Conservation (phyloP, 768 basidiomycete genomes). For the Boletus subcaerulescens region DNA sequence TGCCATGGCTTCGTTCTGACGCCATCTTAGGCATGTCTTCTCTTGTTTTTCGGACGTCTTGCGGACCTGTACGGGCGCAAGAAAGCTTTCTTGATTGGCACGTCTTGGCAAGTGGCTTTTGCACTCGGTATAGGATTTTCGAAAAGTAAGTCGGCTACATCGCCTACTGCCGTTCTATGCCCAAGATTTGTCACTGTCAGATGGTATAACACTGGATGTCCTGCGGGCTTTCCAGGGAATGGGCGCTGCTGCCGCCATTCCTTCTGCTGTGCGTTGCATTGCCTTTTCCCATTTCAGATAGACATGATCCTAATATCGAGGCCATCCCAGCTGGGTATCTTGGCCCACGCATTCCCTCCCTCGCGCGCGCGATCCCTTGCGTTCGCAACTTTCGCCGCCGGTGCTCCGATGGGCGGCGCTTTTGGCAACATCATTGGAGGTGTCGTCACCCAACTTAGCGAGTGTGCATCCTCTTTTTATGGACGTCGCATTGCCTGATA, state of each 20-base stretch:
- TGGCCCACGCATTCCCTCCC: conserved; percentile 74
- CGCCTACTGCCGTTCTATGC: not conserved
- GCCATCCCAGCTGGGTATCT: conserved; percentile 62
- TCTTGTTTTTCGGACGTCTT: conserved; percentile 73
- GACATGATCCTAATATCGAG: not conserved
- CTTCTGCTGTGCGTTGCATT: conserved; percentile 54
- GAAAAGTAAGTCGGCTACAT: conserved; percentile 35
- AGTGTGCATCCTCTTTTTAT: conserved; percentile 25
- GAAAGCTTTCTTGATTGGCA: conserved; percentile 60
- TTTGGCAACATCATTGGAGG: conserved; percentile 72
- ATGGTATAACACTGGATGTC: conserved; percentile 59
- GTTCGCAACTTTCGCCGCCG: conserved; percentile 82
- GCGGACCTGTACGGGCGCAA: conserved; percentile 81
- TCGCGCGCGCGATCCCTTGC: conserved; percentile 68
- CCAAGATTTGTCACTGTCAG: conserved; percentile 30
- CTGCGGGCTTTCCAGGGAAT: conserved; percentile 77
- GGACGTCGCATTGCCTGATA: not conserved
- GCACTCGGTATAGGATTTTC: conserved; percentile 66
- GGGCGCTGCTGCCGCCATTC: conserved; percentile 75
- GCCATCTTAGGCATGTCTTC: conserved; percentile 65
- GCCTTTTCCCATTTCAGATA: not conserved
- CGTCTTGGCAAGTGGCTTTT: conserved; percentile 49
- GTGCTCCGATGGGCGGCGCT: conserved; percentile 77
- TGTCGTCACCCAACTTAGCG: conserved; percentile 55
- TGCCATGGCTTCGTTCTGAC: not conserved